Evolutionary conservation across 2,329 filamentous ascomycete species (phyloP), one percentile per base, ranked within the genome.

Genomic region (Coniochaeta hoffmannii): DNA sequence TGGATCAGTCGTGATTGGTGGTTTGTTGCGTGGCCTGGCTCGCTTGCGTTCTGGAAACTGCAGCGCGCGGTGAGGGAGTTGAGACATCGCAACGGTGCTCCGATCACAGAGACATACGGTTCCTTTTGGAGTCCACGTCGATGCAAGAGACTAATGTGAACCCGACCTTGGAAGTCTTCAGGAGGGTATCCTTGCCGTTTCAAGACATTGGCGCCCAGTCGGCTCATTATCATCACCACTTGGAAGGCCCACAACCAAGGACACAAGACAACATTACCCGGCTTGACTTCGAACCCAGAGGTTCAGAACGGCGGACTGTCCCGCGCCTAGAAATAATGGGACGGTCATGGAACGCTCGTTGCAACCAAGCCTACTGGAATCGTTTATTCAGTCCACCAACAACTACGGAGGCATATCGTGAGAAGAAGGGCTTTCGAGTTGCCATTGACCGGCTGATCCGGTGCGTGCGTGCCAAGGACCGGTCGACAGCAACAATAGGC

Each of bases 231-330:
- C 17, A 22, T 31, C 31, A 50, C 8, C 28, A 19, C 28, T 31
- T 32, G n/a, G n/a, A 17, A 34, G 49, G 30, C 49, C 49, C 49
- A 50, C 49, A 19, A 50, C 49, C 49, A 50, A 50, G 49, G 19
- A 22, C 14, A 14, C 49, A 46, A 46, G 41, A 46, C 22, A 46
- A 26, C 41, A 46, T 46, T 46, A 46, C 24, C 41, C 41, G 41
- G 41, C 41, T 46, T 46, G 41, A 46, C 19, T 46, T 46, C 24
- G 24, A 12, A 28, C 9, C 15, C 12, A 6, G 15, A 24, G 5
- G 36, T 14, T 24, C 11, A 46, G 15, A 12, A 28, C n/a, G 11
- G 41, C 22, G 41, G 11, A n/a, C 22, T 46, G 22, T 28, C 22
- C 41, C 41, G 41, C 22, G 12, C 8, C 22, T 2, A 11, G 26